Evolutionary conservation across 1,284 basidiomycete genomes (phyloP).

Genomic region (Moesziomyces sp.): DNA sequence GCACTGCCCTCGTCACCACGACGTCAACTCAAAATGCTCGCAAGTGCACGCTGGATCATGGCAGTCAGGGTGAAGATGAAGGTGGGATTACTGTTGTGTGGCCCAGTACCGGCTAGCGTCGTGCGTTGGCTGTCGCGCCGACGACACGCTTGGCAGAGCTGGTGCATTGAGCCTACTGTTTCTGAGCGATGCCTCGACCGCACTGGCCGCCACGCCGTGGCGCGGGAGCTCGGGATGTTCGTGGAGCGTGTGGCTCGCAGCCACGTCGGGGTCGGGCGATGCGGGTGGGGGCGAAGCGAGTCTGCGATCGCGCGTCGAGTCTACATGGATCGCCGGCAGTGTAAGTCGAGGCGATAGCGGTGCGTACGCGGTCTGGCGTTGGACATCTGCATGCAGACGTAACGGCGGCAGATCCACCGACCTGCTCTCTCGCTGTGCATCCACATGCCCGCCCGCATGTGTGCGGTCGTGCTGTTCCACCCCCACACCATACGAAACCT

Average conservation of each 20-base stretch:
- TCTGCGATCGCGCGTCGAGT: constrained; percentile 1
- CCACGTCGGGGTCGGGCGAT: not conserved
- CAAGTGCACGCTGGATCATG: too few species aligned
- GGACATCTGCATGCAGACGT: constrained; percentile 8
- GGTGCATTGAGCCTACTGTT: not conserved
- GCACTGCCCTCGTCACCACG: too few species aligned
- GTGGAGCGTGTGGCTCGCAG: not conserved
- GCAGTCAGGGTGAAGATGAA: too few species aligned
- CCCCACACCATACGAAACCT: not conserved
- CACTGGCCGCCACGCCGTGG: not conserved
- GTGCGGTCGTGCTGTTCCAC: constrained; percentile 3
- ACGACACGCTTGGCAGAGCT: not conserved
- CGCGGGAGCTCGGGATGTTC: not conserved
- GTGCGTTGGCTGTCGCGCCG: constrained; percentile 1
- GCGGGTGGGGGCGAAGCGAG: not conserved
- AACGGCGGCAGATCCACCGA: constrained; percentile 24
- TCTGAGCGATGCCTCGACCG: not conserved
- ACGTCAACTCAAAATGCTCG: too few species aligned
- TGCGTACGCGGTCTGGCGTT: constrained; percentile 1
- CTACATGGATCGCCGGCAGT: constrained; percentile 3
- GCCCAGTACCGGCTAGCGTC: constrained; percentile 13
- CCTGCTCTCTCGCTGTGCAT: not conserved
- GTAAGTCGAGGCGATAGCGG: not conserved
- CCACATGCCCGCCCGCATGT: not conserved
- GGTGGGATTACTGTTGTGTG: constrained; percentile 1